Evolutionary conservation across 768 basidiomycete species (phyloP), one percentile per base, ranked within the genome.

Genomic region (Xanthoconium purpureum): DNA sequence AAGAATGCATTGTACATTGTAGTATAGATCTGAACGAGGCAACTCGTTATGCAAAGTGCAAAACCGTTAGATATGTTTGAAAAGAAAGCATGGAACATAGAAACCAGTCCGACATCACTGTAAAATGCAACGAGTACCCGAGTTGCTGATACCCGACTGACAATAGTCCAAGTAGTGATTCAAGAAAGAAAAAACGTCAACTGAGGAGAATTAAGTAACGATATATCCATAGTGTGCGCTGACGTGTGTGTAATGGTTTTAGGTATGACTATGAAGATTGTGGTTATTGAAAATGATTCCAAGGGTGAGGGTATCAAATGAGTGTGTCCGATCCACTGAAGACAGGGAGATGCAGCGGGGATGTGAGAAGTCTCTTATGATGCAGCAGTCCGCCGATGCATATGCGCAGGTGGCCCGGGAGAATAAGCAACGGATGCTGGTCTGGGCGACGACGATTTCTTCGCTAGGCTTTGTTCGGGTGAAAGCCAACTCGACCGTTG

Each of bases 1-100:
- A 58, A 61, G 44, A 63, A 62, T 66, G 61, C 57, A 52, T 61
- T 64, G 60, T 71, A 70, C 68, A 71, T 64, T 48, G 57, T 52
- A 57, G 57, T 52, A 57, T 67, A 69, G 58, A 71, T 62, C 45
- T 50, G 55, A 54, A 39, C 24, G 38, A 56, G 51, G 42, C 32
- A 46, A 39, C 42, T 66, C 47, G 18, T 63, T 40, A 35, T 56
- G 52, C 44, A 57, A 58, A 39, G 40, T 11, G 33, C 48, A 55
- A 54, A 55, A 50, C 45, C 45, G 36, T 47, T 57, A 45, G 44
- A 55, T 49, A 64, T 57, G 59, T 50, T 53, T 50, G 50, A 42
- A 45, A 44, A 44, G 54, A 53, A 56, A 57, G n/a, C 36, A 48
- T 52, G 51, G 52, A 39, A 48, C 54, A 58, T 56, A 46, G 43